phyloP scores from a whole-genome alignment of 192 early-diverging fungal genomes.

The Jimgerdemannia flammicorona region DNA sequence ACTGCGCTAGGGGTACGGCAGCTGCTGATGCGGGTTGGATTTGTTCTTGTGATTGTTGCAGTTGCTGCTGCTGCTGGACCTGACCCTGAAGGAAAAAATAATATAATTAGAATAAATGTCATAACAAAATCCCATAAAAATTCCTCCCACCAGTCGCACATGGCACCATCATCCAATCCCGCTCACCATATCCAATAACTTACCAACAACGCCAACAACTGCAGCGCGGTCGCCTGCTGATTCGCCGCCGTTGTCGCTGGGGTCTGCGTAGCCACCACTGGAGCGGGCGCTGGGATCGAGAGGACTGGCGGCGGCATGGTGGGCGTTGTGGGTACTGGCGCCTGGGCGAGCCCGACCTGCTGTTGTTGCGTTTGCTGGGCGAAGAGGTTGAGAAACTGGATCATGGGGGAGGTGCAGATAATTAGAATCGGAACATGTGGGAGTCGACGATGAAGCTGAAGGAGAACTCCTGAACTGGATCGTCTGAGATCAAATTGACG shows the following conservation, averaged over 20 bases:
- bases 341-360: neutral
- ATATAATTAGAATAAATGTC: neutral
- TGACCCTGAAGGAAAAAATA: neutral
- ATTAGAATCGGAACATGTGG: neutral
- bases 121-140: neutral
- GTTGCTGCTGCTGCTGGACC: neutral
- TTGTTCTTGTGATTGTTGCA: neutral
- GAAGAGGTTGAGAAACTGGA: neutral
- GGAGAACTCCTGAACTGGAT: neutral
- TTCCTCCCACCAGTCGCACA: too few species aligned
- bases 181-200: neutral
- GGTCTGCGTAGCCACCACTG: too few species aligned
- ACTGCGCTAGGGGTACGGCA: neutral
- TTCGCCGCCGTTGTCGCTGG: too few species aligned
- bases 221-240: neutral
- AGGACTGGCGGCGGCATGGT: neutral
- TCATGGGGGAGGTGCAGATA: neutral
- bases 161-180: neutral
- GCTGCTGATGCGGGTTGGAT: neutral
- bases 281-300: too few species aligned
- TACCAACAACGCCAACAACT: neutral
- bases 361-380: neutral
- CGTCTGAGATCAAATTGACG: neutral
- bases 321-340: neutral
- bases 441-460: neutral